Base-by-base conservation (phyloP, 2,329 filamentous ascomycete species). In the Neocatenulostroma microsporum region DNA sequence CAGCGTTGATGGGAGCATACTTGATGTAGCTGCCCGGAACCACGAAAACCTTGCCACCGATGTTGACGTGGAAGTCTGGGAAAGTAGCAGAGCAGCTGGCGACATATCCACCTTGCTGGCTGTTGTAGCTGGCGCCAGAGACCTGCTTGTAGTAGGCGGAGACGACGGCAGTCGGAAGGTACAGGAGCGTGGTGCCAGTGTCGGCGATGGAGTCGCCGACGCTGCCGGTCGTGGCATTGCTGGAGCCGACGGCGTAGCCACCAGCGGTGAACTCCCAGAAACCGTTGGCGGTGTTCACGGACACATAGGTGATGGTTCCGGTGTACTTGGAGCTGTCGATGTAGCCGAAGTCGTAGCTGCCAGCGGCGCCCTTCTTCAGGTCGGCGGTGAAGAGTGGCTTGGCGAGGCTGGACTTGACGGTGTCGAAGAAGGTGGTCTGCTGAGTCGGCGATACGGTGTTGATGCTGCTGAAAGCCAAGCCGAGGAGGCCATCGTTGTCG, bases 371-470 rank as follows among this genome's bases (percentile, higher is more conserved):
- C 40, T 73, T 69, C 52, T 75, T 74, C 29, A 89, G 67, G 42
- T 81, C 72, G 17, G 79, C 81, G 0, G 82, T 84, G 62, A 88
- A 82, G 26, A 88, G 62, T 0, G 81, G 80, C 58, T 74, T 62
- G 18, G 74, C 69, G 17, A 86, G 72, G 13, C 64, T 58, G n/a
- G 58, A 45, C 58, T 74, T 72, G 47, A 82, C 64, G 55, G 82
- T 85, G 52, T 83, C 79, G 55, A 85, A 84, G 59, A 84, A 86
- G 9, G 81, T 85, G 61, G 78, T 79, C 47, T 82, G 78, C 44
- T 68, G 63, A 12, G 67, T 62, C 1, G 80, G 80, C 53, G 69
- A 54, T 41, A 83, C 72, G 2, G 74, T 79, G 60, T 83, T 84
- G 56, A 82, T 68, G 25, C 60, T 67, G 39, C 71, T 73, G 54